Evolutionary conservation across 2,329 filamentous ascomycete species (phyloP).

Genomic region (Sporothrix variecibatus): DNA sequence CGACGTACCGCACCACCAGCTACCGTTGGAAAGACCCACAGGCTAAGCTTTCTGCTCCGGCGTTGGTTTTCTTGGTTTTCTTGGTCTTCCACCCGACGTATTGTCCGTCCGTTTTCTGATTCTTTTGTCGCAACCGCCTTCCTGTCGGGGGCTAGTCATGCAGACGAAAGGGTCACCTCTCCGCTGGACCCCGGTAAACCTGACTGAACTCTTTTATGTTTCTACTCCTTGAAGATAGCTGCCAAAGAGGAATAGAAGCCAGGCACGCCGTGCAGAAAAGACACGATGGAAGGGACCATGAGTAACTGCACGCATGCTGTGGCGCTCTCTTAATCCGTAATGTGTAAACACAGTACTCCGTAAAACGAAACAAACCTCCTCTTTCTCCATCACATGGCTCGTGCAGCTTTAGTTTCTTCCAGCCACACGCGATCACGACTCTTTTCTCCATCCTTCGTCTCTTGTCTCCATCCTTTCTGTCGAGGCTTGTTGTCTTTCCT

Average conservation of each 20-base stretch:
- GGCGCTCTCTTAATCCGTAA: neutral
- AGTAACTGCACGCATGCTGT: neutral
- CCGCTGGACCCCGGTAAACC: neutral
- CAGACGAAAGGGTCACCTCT: neutral
- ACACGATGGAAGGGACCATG: neutral
- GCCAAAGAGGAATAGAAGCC: neutral
- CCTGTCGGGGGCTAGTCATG: constrained; percentile 7
- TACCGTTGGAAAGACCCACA: neutral
- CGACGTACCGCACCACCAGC: neutral
- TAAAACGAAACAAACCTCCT: no score
- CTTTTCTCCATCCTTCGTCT: neutral
- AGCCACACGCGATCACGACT: neutral
- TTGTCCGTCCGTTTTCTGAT: neutral
- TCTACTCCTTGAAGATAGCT: neutral
- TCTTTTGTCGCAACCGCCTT: neutral
- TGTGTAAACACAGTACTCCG: no score
- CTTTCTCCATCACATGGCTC: neutral
- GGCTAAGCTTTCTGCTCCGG: neutral
- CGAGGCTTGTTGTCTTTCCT: neutral
- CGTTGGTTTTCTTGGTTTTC: constrained; percentile 1
- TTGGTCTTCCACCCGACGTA: neutral
- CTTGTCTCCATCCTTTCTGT: neutral
- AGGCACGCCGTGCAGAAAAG: neutral
- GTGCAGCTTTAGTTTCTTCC: neutral
- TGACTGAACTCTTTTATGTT: neutral